Evolutionary conservation across 148 eudicot species (phyloP), one percentile per base, ranked within the genome.

Genomic region (Camellia sinensis): DNA sequence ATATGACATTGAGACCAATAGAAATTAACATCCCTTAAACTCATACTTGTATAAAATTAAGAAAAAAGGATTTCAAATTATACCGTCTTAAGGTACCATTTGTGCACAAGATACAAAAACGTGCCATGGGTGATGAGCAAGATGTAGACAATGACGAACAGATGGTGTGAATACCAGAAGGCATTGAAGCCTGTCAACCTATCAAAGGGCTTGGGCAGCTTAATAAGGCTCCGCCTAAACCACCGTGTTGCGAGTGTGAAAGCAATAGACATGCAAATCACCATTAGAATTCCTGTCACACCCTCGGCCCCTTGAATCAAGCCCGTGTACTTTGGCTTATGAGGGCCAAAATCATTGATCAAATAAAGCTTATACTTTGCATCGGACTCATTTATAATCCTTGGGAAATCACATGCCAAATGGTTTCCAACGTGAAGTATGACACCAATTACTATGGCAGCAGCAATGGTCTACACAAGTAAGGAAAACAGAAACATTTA

Each of bases 161-260:
- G 88, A 74, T 91, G 94, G 84, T 91, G 94, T 18, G 94, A 88
- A 71, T 91, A 91, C 94, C 94, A 91, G 68, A 91, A 91, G 75
- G 94, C 94, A 82, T 91, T 91, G 82, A 80, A 91, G 73, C 94
- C 94, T 54, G 91, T 87, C 45, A 91, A 66, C 71, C 88, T 87
- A 76, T 89, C 86, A 56, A 89, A 85, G 14, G 94, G 94, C 86
- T 81, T 91, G 57, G 92, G 92, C 60, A 91, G 79, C 80, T 78
- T 86, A 43, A 89, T 68, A 12, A 66, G 73, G 69, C 86, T 85
- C 41, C 92, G 88, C 84, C 94, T 88, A 71, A 91, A 89, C 79
- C 85, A 72, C 15, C 84, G 81, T 68, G 89, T 88, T 41, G 94
- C 94, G 67, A 91, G 82, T 66, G 86, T 84, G 83, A 91, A 91